These are phyloP conservation scores for Fraxinus sp. DNA, from an alignment of 305 asterid genomes.

Conservation along the genomic window DNA sequence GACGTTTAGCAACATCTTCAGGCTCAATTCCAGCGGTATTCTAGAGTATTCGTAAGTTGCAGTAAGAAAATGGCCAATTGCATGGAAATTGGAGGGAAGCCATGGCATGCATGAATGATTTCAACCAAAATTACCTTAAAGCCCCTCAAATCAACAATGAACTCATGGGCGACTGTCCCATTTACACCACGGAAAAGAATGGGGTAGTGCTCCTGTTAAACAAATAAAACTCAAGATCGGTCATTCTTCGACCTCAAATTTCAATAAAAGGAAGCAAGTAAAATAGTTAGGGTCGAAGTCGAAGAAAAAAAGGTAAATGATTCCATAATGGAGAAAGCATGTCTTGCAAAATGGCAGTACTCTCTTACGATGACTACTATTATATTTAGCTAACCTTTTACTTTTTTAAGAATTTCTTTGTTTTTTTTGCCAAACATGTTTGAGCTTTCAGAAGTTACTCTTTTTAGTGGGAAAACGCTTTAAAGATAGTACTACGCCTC, in stretches of 20 bases:
- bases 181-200: slow-evolving; percentile 94
- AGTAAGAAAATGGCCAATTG: slow-evolving; percentile 8
- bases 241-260: not conserved
- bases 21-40: slow-evolving; percentile 94
- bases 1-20: slow-evolving; percentile 96
- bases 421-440: not conserved
- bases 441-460: not conserved
- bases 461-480: not conserved
- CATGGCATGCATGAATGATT: not conserved
- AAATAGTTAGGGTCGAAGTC: not conserved
- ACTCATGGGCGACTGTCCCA: slow-evolving; percentile 91
- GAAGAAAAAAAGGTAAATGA: not conserved
- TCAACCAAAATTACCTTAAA: slow-evolving; percentile 54
- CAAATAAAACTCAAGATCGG: slow-evolving; percentile 11
- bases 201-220: slow-evolving; percentile 71
- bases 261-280: not conserved
- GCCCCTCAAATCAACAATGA: slow-evolving; percentile 84
- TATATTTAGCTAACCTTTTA: not conserved
- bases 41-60: slow-evolving; percentile 32
- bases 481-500: not conserved
- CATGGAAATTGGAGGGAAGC: not conserved
- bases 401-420: not conserved
- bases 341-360: not conserved
- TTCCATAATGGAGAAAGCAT: not conserved
- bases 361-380: not conserved